Evolutionary conservation across 2,329 filamentous ascomycete genomes (phyloP).

Genomic region (Arthrobotrys musiformis): DNA sequence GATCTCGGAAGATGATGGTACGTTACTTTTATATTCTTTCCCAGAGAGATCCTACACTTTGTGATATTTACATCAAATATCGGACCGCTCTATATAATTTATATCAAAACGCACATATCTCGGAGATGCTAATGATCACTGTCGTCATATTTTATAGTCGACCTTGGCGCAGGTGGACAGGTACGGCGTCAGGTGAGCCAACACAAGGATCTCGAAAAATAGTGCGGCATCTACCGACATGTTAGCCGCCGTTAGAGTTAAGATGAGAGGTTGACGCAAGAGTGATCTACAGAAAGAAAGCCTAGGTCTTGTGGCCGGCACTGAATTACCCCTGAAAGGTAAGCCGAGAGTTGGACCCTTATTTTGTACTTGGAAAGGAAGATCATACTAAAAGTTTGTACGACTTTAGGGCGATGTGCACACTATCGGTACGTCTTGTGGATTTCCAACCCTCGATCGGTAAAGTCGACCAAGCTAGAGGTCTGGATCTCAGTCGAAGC

Average conservation of each 20-base stretch:
- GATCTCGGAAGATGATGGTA: conserved; percentile 71
- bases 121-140: conserved; percentile 47
- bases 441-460: conserved; percentile 30
- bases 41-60: background rate
- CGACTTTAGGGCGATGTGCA: conserved; percentile 51
- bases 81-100: background rate
- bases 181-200: conserved; percentile 53
- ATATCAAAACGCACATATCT: background rate
- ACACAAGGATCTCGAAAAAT: conserved; percentile 30
- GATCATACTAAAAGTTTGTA: conserved; percentile 42
- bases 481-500: conserved; percentile 50
- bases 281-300: conserved; percentile 48
- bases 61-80: conserved; percentile 12
- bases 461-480: background rate
- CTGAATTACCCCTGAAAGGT: conserved; percentile 57
- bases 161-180: conserved; percentile 38
- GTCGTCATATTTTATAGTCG: conserved; percentile 50
- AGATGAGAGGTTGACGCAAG: conserved; percentile 37
- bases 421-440: conserved; percentile 50
- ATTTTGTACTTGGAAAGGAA: background rate
- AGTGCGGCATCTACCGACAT: conserved; percentile 35
- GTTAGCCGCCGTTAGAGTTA: conserved; percentile 13
- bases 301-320: conserved; percentile 56
- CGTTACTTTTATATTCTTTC: conserved; percentile 55
- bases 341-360: conserved; percentile 28